Base-by-base conservation (phyloP, 768 basidiomycete genomes). In the Symmetrospora coprosmae region DNA sequence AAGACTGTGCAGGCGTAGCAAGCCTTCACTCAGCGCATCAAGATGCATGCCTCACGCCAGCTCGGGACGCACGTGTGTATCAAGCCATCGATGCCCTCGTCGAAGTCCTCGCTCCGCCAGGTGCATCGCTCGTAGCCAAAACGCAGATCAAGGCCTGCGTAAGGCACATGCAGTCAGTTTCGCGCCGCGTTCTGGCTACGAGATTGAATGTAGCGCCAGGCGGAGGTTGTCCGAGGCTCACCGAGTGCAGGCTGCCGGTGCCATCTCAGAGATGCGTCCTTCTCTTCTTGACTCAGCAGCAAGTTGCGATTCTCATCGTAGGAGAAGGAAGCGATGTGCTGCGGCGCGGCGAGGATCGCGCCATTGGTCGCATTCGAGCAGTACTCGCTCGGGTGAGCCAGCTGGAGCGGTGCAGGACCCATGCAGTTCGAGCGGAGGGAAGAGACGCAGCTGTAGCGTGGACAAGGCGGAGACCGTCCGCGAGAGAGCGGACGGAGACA, bases 41-140 rank as follows among this genome's bases (percentile, higher is more conserved):
- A 38, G 53, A 23, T 40, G 41, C 46, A 41, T 31, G 33, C 30
- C 49, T 47, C 43, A 46, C 6, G 8, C 21, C 43, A 35, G 28
- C 11, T 34, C 13, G 27, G 50, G 8, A 50, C 64, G 33, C 27
- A 66, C 66, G 58, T 55, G 21, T 66, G 60, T 6, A 66, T 46
- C 53, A 68, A 21, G 4, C 76, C 49, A 73, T 75, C 66, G 79
- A 76, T 0, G 81, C 85, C 61, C 72, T 76, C 53, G 62, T 90
- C 74, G 37, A 89, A 75, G 1, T 77, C 73, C 66, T 87, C 87
- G 13, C 88, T 70, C 48, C 88, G 75, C 23, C 81, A 78, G 11
- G 78, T 75, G 84, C 87, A 89, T 11, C 77, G 76, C 11, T 85
- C 81, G 70, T 85, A 88, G 0, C 83, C 84, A 71, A 81, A 78